A percentile compares a stretch with the other conserved stretches of the same genome.
phyloP scores from a whole-genome alignment of 2,329 filamentous ascomycete species.

The Uncinocarpus reesii region DNA sequence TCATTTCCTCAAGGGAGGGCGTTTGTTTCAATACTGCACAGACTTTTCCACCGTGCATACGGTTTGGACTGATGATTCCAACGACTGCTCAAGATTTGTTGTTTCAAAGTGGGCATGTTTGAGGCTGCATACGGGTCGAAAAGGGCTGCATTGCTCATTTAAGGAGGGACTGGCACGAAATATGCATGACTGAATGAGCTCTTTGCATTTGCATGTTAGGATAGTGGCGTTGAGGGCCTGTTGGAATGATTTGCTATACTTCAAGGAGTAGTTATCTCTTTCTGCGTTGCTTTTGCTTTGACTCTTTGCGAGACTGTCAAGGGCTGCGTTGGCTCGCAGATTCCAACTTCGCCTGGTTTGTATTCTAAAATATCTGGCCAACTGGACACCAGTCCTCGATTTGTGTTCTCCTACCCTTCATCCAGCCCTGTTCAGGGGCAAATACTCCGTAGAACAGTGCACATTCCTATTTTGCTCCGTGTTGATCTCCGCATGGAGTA shows the following conservation, averaged over 20 bases:
- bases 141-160: not conserved
- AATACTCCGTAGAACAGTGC: too few relatives aligned
- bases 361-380: too few relatives aligned
- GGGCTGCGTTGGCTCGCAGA: too few relatives aligned
- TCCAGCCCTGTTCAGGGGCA: too few relatives aligned
- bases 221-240: constrained; percentile 8
- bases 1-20: too few relatives aligned
- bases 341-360: too few relatives aligned
- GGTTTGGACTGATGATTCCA: not conserved
- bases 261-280: not conserved
- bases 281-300: not conserved
- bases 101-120: constrained; percentile 1
- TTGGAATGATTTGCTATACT: not conserved
- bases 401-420: too few relatives aligned
- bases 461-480: too few relatives aligned
- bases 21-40: not conserved
- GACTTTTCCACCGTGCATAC: not conserved
- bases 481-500: too few relatives aligned
- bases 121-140: constrained; percentile 1
- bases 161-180: not conserved
- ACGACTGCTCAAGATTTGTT: not conserved
- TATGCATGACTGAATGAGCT: not conserved
- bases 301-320: too few relatives aligned
- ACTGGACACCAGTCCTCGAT: too few relatives aligned
- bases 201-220: constrained; percentile 5